Evolutionary conservation across 2,329 filamentous ascomycete genomes (phyloP), one percentile per base, ranked within the genome.

Genomic region (Bipolaris gigantea): DNA sequence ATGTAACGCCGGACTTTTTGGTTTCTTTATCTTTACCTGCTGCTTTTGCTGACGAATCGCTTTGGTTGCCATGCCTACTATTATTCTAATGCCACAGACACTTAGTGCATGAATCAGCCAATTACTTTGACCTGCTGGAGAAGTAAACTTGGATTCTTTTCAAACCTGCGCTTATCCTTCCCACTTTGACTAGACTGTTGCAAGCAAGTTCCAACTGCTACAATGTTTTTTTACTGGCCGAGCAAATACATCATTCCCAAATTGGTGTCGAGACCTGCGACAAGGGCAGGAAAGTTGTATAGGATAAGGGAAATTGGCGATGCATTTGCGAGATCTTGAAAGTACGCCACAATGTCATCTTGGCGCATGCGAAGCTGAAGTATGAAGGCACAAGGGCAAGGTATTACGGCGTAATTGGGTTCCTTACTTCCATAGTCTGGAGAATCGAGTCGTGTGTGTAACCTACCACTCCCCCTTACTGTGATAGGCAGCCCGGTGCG

Each of bases 51-150:
- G 13, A 44, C 3, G 1, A 39, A 58, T 45, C 68, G 67, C 73
- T 65, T 79, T 80, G 8, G 84, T 88, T 23, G 79, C 85, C 57
- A 87, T 82, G 3, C 83, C 85, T 0, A 85, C 83, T 45, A 88
- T 83, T 59, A 80, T 83, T 9, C 86, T 85, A 2, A 80, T 79
- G 27, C 80, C 82, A 15, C 85, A 85, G 6, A 81, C 80, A 1
- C 79, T 79, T 32, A 88, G 70, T 0, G 82, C 84, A 2, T 83
- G 84, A 44, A 88, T 75, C 21, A 78, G 55, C 73, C 75, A 77
- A 59, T 77, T 73, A 61, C 75, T 73, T 67, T 78, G 76, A 4
- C 77, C 77, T 30, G 75, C 73, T 8, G 77, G 61, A 3, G 74
- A 73, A 21, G 67, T 70, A 48, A 79, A 78, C 18, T 72, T 61